phyloP scores from a whole-genome alignment of 805 yeast species.

The Yamadazyma takamatsuzukensis region DNA sequence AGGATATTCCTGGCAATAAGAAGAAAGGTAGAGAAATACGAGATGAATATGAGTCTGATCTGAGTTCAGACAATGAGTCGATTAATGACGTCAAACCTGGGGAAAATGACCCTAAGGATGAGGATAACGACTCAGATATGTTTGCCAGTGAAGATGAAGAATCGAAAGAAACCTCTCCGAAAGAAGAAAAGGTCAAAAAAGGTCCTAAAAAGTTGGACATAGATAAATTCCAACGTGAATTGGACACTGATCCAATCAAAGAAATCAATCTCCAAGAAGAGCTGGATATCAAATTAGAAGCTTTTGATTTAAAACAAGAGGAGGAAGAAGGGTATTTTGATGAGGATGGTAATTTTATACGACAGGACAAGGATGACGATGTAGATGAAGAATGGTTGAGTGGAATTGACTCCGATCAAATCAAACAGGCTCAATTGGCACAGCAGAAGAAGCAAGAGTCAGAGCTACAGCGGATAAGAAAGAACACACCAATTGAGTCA shows the following conservation, averaged over 20 bases:
- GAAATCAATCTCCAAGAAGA: slow-evolving; percentile 18
- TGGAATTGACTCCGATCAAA: slow-evolving; percentile 18
- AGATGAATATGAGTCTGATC: slow-evolving; percentile 3
- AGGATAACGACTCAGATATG: slow-evolving; percentile 44
- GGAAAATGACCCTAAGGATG: slow-evolving; percentile 4
- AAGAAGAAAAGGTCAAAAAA: slow-evolving; percentile 6
- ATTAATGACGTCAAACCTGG: slow-evolving; percentile 1
- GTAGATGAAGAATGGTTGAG: slow-evolving; percentile 18
- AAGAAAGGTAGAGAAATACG: slow-evolving; percentile 5
- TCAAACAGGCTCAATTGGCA: slow-evolving; percentile 37
- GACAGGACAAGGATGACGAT: slow-evolving; percentile 30
- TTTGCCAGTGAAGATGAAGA: slow-evolving; percentile 30
- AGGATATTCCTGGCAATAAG: slow-evolving; percentile 11
- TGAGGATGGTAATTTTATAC: slow-evolving; percentile 54
- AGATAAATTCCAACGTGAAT: slow-evolving; percentile 24
- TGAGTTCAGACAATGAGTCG: background rate
- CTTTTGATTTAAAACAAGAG: slow-evolving; percentile 59
- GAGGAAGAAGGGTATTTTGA: slow-evolving; percentile 58
- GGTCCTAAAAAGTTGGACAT: slow-evolving; percentile 13
- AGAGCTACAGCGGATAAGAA: slow-evolving; percentile 3
- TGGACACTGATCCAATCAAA: slow-evolving; percentile 15
- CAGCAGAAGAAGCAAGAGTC: slow-evolving; percentile 30
- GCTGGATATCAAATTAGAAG: slow-evolving; percentile 48
- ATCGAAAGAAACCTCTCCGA: slow-evolving; percentile 4
- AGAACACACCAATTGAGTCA: slow-evolving; percentile 11